phyloP scores from a whole-genome alignment of 352 stramenopile species.

The Phytophthora palmivora region DNA sequence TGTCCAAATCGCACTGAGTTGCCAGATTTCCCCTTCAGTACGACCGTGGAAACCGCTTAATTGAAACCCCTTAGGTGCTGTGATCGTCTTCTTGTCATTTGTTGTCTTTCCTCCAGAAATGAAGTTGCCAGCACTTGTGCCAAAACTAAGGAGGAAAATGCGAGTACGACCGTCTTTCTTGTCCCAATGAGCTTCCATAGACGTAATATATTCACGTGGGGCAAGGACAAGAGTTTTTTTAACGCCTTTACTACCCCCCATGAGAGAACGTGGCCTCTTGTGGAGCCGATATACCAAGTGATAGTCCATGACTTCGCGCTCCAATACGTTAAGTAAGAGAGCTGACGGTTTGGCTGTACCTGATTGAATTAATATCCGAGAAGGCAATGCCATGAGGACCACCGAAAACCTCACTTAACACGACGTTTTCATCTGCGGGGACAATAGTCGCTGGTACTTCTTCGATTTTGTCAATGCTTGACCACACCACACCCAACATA shows the following conservation, averaged over 20 bases:
- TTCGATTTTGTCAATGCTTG: background rate
- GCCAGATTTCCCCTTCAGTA: too few species aligned
- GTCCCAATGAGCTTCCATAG: slow-evolving; percentile 24
- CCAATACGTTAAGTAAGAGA: slow-evolving; percentile 15
- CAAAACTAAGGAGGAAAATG: slow-evolving; percentile 27
- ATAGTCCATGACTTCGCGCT: too few species aligned
- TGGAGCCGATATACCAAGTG: too few species aligned
- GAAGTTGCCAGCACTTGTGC: slow-evolving; percentile 19
- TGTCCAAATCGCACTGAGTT: too few species aligned
- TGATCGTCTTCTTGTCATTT: slow-evolving; percentile 1
- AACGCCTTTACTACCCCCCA: too few species aligned
- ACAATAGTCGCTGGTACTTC: background rate
- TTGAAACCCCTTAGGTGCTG: slow-evolving; percentile 14
- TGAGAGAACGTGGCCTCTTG: too few species aligned
- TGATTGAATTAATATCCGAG: slow-evolving; percentile 19
- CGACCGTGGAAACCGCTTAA: slow-evolving; percentile 3
- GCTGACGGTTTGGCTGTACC: slow-evolving; percentile 7
- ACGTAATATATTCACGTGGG: background rate
- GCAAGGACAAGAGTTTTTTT: too few species aligned
- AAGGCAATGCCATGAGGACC: slow-evolving; percentile 13
- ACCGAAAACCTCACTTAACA: slow-evolving; percentile 15
- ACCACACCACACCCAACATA: background rate
- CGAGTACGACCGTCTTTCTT: slow-evolving; percentile 16
- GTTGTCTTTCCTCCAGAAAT: slow-evolving; percentile 7
- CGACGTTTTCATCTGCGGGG: slow-evolving; percentile 1